Percentiles rank a stretch among this genome's conserved stretches.
Conservation (phyloP, 2,329 filamentous ascomycete genomes). For the Aaosphaeria arxii region DNA sequence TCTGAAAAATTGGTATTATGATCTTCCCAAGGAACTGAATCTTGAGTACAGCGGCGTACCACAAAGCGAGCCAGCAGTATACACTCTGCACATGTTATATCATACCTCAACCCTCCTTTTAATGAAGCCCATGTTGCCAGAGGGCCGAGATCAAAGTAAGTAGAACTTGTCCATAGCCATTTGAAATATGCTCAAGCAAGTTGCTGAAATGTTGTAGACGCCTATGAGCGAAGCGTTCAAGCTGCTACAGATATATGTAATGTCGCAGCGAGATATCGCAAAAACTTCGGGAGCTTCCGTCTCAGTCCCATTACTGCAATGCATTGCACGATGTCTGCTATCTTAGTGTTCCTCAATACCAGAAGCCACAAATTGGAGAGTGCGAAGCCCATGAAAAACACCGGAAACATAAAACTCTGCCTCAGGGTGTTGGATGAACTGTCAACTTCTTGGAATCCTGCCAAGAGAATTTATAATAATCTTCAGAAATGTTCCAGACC, state of each 20-base stretch:
- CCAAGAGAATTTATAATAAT: neutral
- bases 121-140: slow-evolving; percentile 24
- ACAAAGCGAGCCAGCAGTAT: slow-evolving; percentile 24
- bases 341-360: slow-evolving; percentile 14
- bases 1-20: slow-evolving; percentile 35
- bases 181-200: slow-evolving; percentile 5
- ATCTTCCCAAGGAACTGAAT: slow-evolving; percentile 28
- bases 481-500: too few relatives aligned
- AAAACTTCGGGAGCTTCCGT: slow-evolving; percentile 34
- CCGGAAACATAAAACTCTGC: neutral
- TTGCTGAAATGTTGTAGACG: neutral
- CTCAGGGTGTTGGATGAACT: neutral
- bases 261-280: slow-evolving; percentile 15
- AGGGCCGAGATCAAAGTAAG: slow-evolving; percentile 19
- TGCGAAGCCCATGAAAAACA: neutral
- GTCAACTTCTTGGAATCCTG: neutral
- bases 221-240: slow-evolving; percentile 10
- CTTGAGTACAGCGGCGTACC: slow-evolving; percentile 11
- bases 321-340: slow-evolving; percentile 34
- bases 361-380: neutral
- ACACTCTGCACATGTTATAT: slow-evolving; percentile 35
- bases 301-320: slow-evolving; percentile 35
- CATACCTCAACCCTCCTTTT: slow-evolving; percentile 34
- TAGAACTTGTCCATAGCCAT: slow-evolving; percentile 1
- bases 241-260: neutral